A percentile compares a stretch with the other conserved stretches of the same genome.
phyloP scores from a whole-genome alignment of 2,329 filamentous ascomycete species.

The Fusarium pilosicola region DNA sequence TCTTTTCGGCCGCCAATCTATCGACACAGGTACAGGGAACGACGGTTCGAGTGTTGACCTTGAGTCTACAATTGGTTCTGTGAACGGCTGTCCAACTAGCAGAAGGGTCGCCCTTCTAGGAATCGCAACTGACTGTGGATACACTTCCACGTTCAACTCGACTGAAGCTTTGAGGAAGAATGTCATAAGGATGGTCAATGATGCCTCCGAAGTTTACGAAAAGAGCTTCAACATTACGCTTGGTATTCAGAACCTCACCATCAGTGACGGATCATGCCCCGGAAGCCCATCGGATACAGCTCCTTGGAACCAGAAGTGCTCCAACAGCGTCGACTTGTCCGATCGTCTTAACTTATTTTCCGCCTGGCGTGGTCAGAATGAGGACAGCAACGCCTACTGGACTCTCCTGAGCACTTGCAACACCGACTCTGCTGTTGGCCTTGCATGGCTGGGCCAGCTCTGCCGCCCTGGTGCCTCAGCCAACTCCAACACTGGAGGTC shows the following conservation, averaged over 20 bases:
- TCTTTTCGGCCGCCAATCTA: constrained; percentile 79
- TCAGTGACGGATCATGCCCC: constrained; percentile 81
- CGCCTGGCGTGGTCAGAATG: constrained; percentile 80
- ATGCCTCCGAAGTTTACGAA: constrained; percentile 89
- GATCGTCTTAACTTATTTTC: constrained; percentile 89
- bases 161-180: constrained; percentile 72
- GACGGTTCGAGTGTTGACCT: constrained; percentile 81
- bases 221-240: constrained; percentile 94
- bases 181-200: constrained; percentile 85
- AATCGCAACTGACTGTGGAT: constrained; percentile 92
- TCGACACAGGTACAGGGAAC: constrained; percentile 72
- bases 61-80: constrained; percentile 79
- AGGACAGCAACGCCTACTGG: constrained; percentile 92
- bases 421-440: constrained; percentile 84
- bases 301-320: constrained; percentile 87
- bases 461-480: constrained; percentile 71
- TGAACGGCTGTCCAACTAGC: constrained; percentile 86
- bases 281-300: constrained; percentile 71
- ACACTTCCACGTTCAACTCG: constrained; percentile 76
- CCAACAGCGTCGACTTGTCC: constrained; percentile 70
- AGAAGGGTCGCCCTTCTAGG: constrained; percentile 92
- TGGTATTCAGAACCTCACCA: constrained; percentile 85
- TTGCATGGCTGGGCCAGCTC: constrained; percentile 92
- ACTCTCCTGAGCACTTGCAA: constrained; percentile 85
- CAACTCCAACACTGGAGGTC: constrained; percentile 58